Base-by-base conservation (phyloP, 2,329 filamentous ascomycete species). In the Arthrobotrys entomopaga region DNA sequence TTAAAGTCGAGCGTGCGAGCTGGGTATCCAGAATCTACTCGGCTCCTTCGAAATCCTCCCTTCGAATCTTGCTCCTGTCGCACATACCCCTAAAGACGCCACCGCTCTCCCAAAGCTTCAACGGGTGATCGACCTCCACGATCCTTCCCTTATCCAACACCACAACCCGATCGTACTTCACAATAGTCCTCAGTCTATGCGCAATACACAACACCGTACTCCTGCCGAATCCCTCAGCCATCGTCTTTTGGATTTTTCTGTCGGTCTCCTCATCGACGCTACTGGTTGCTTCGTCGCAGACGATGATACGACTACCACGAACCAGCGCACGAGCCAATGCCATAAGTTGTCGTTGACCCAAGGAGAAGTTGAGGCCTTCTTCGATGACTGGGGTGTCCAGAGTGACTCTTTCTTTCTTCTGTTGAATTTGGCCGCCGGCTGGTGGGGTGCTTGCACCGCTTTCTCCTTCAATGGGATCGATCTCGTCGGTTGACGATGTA, bases 221-320 rank as follows among this genome's bases (percentile, higher is more conserved):
- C 71, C 93, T 93, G 63, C 87, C 86, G 84, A 98, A 98, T 0
- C 89, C 93, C 0, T 87, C 86, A 0, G 91, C 90, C 82, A 98
- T 97, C 2, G 93, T 96, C 65, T 85, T 84, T 82, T 98, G 94
- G 80, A 98, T 97, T 86, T 95, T 96, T 82, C 92, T 90, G 80
- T 99, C 95, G 2, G 94, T 98, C 80, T 97, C 94, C 85, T 97
- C 95, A 81, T 98, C 94, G 6, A 98, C 93, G 0, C 88, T 91
- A 0, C 90, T 92, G 0, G 95, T 99, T 0, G 95, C 95, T 82
- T 99, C 95, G 83, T 99, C 95, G 82, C 94, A 97, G 57, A 99
- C 90, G 78, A 98, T 97, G 82, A 98, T 97, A 78, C 91, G 92
- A 0, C 90, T 91, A 49, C 90, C 88, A 42, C 94, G 89, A 3